These are phyloP conservation scores for Somion occarium DNA, from an alignment of 1,284 basidiomycete species.

Conservation along the genomic window DNA sequence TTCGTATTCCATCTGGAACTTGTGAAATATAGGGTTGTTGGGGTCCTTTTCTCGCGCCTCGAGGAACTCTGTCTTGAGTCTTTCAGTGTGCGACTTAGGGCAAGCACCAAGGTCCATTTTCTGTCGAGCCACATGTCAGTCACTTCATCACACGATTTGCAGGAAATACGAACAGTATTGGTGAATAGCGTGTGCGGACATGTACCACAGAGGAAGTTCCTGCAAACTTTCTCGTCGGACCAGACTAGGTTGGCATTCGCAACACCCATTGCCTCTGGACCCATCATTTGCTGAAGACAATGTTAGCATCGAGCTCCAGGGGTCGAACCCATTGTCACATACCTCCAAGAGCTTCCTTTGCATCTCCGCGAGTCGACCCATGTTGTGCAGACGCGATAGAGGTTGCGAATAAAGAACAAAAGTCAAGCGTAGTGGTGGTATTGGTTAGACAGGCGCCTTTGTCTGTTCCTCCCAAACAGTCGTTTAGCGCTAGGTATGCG, in stretches of 20 bases:
- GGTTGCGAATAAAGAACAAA: not conserved
- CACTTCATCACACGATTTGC: no score
- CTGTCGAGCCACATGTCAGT: conserved; percentile 36
- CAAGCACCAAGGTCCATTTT: conserved; percentile 99
- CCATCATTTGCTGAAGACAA: conserved; percentile 90
- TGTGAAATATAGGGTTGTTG: conserved; percentile 72
- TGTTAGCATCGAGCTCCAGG: not conserved
- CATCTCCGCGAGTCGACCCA: conserved; percentile 87
- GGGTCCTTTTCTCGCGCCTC: conserved; percentile 74
- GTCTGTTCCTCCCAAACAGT: not conserved
- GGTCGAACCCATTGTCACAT: conserved; percentile 17
- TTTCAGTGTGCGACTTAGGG: conserved; percentile 94
- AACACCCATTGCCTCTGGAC: conserved; percentile 96
- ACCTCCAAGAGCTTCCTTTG: conserved; percentile 91
- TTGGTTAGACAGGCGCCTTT: not conserved
- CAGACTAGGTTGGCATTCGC: conserved; percentile 90
- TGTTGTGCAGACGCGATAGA: conserved; percentile 28
- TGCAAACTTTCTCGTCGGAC: conserved; percentile 98
- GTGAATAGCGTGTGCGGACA: conserved; percentile 98
- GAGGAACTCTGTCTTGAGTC: conserved; percentile 89
- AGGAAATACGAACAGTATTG: conserved; percentile 76
- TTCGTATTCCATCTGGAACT: conserved; percentile 93
- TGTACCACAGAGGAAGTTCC: conserved; percentile 96
- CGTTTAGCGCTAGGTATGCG: not conserved
- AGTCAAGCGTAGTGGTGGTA: conserved; percentile 1